phyloP scores from a whole-genome alignment of 106 monocot genomes.

The Triglochin maritima region DNA sequence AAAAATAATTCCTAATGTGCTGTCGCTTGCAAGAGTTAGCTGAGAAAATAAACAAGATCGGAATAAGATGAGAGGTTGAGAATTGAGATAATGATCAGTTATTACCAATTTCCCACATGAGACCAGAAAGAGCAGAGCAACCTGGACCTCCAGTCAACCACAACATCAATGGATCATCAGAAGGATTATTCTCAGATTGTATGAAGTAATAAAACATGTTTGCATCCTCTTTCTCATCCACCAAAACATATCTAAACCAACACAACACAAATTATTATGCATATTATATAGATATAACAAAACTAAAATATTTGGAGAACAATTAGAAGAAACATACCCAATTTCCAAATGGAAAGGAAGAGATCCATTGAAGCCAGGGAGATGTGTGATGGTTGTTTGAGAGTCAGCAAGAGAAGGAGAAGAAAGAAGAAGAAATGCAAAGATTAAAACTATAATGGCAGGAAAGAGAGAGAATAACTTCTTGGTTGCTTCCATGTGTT shows the following conservation, averaged over 20 bases:
- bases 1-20: too few species aligned
- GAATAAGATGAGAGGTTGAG: too few species aligned
- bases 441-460: too few species aligned
- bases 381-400: conserved; percentile 14
- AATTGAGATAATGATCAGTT: too few species aligned
- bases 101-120: not conserved
- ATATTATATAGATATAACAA: not conserved
- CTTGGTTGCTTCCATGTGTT: too few species aligned
- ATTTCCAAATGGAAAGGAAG: conserved; percentile 48
- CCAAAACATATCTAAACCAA: conserved; percentile 8
- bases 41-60: too few species aligned
- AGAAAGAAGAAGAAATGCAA: not conserved
- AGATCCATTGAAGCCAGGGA: conserved; percentile 40
- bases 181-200: conserved; percentile 11
- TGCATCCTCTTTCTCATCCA: conserved; percentile 8
- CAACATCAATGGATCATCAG: conserved; percentile 4
- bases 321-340: conserved; percentile 17
- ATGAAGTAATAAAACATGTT: conserved; percentile 18
- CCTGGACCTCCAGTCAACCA: conserved; percentile 36
- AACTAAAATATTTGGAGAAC: not conserved
- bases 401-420: not conserved
- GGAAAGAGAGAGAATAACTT: too few species aligned
- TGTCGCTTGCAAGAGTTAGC: too few species aligned
- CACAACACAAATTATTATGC: not conserved
- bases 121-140: conserved; percentile 8